These are phyloP conservation scores for Apiospora koreana DNA, from an alignment of 2,329 filamentous ascomycete species.

Conservation along the genomic window DNA sequence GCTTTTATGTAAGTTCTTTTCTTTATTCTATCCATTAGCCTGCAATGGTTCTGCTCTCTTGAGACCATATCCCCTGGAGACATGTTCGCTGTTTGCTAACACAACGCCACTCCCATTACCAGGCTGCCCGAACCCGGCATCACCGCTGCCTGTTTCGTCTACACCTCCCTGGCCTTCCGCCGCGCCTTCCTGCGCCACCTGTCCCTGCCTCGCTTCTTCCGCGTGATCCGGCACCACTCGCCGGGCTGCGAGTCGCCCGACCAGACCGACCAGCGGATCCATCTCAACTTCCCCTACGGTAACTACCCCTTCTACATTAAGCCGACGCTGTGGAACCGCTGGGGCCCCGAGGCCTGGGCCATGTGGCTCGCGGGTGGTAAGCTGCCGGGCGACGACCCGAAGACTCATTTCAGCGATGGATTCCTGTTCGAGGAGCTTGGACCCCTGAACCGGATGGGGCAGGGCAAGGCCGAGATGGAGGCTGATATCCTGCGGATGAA, in stretches of 20 bases:
- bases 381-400: conserved; percentile 41
- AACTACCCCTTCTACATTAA: conserved; percentile 67
- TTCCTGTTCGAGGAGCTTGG: conserved; percentile 63
- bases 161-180: conserved; percentile 51
- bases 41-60: too few relatives aligned
- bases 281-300: conserved; percentile 50
- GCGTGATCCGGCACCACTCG: conserved; percentile 37
- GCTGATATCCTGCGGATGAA: conserved; percentile 38
- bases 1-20: conserved; percentile 60
- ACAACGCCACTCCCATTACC: background rate
- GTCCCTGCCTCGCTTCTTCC: conserved; percentile 55
- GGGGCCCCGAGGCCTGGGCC: conserved; percentile 57
- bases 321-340: conserved; percentile 61
- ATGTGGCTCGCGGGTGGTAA: conserved; percentile 44
- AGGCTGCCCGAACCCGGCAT: conserved; percentile 47
- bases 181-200: conserved; percentile 59
- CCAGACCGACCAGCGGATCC: conserved; percentile 50
- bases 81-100: background rate
- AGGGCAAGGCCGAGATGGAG: conserved; percentile 51
- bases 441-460: conserved; percentile 54
- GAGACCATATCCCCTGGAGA: too few relatives aligned
- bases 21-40: too few relatives aligned
- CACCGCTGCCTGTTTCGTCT: conserved; percentile 40
- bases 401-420: conserved; percentile 37
- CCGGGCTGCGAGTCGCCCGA: conserved; percentile 43